phyloP scores from a whole-genome alignment of 768 basidiomycete species.

The Amanita rubescens region DNA sequence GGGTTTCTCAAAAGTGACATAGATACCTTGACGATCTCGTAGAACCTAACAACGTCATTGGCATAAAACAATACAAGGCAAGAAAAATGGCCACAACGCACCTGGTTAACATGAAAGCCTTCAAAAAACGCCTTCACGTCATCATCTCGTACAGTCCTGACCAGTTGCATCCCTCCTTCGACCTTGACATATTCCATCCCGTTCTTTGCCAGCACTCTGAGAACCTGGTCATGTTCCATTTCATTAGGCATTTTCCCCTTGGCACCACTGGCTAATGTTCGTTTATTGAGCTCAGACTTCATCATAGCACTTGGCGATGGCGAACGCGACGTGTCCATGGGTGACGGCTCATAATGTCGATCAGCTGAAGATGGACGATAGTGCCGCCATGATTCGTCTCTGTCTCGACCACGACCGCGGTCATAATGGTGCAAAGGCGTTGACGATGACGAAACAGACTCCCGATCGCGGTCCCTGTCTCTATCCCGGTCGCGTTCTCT shows the following conservation, averaged over 20 bases:
- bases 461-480: neutral
- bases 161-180: constrained; percentile 38
- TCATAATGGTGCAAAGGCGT: constrained; percentile 2
- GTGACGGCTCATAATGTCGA: constrained; percentile 5
- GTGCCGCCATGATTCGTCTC: neutral
- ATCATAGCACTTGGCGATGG: constrained; percentile 21
- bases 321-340: constrained; percentile 19
- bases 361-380: constrained; percentile 4
- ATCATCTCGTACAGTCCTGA: constrained; percentile 51
- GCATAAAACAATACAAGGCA: constrained; percentile 9
- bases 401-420: constrained; percentile 2
- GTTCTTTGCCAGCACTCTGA: constrained; percentile 50
- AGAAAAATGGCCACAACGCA: constrained; percentile 28
- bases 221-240: constrained; percentile 31
- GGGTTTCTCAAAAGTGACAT: constrained; percentile 66
- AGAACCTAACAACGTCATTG: constrained; percentile 49
- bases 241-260: constrained; percentile 27
- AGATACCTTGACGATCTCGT: constrained; percentile 65
- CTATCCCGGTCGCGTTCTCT: constrained; percentile 9
- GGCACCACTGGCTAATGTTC: constrained; percentile 5
- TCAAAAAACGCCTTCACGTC: constrained; percentile 64
- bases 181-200: constrained; percentile 62
- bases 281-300: constrained; percentile 2
- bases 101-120: constrained; percentile 66
- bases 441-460: constrained; percentile 4